These are phyloP conservation scores for Ceratobasidium sp. DNA, from an alignment of 1,284 basidiomycete genomes.

Conservation along the genomic window DNA sequence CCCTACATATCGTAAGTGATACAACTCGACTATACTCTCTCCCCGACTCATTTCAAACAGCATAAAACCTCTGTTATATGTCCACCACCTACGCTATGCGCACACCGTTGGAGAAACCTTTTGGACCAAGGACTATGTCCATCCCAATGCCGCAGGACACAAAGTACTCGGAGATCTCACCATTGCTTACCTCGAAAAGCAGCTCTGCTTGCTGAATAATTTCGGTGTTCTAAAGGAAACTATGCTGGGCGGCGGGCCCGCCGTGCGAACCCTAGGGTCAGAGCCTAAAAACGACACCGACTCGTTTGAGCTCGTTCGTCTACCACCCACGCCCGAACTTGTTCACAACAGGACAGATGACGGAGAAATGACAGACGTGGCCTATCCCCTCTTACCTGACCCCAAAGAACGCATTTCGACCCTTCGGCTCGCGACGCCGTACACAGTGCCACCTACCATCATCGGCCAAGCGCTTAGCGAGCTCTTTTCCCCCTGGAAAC, in stretches of 20 bases:
- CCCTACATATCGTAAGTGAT: conserved; percentile 45
- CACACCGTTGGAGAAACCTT: conserved; percentile 47
- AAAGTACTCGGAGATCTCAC: conserved; percentile 43
- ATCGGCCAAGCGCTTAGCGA: conserved; percentile 44
- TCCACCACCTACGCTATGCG: conserved; percentile 43
- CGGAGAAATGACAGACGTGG: conserved; percentile 40
- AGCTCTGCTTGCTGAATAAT: conserved; percentile 35
- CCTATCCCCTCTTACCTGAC: conserved; percentile 46
- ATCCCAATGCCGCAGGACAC: conserved; percentile 46
- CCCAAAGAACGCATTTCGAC: conserved; percentile 41
- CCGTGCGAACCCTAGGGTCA: conserved; percentile 31
- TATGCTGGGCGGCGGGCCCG: conserved; percentile 42
- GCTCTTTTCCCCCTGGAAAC: conserved; percentile 44
- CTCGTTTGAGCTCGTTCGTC: conserved; percentile 44
- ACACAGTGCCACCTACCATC: conserved; percentile 45
- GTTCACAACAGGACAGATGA: conserved; percentile 41
- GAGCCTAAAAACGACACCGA: conserved; percentile 32
- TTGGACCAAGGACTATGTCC: conserved; percentile 46
- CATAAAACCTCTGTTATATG: conserved; percentile 45
- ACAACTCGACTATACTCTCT: neutral
- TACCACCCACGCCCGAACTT: conserved; percentile 34
- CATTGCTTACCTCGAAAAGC: conserved; percentile 46
- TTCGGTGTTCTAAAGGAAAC: conserved; percentile 45
- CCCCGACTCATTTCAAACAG: conserved; percentile 11
- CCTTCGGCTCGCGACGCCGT: conserved; percentile 38